phyloP scores from a whole-genome alignment of 805 yeast genomes.

The Candida maesae region DNA sequence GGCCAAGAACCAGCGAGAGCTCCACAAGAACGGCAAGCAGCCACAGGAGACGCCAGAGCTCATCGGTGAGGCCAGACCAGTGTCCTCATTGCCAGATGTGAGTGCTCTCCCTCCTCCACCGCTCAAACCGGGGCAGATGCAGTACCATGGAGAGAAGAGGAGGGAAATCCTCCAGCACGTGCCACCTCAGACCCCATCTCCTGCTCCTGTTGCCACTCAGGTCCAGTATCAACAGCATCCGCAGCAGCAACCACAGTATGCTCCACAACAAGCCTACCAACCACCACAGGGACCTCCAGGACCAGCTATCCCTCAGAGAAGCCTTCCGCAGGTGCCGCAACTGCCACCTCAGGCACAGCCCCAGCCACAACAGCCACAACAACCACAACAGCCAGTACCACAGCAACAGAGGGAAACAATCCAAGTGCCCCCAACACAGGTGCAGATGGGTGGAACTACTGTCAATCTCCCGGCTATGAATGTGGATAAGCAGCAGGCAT shows the following conservation, averaged over 20 bases:
- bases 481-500: conserved; percentile 16
- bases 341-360: not conserved
- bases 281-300: conserved; percentile 5
- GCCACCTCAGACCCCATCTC: conserved; percentile 1
- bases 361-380: not conserved
- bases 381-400: not conserved
- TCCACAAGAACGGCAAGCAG: conserved; percentile 2
- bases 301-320: not conserved
- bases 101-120: conserved; percentile 37
- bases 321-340: not conserved
- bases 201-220: too few relatives aligned
- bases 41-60: conserved; percentile 7
- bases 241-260: conserved; percentile 3
- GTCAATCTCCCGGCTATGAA: conserved; percentile 15
- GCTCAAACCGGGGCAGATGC: conserved; percentile 34
- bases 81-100: conserved; percentile 15
- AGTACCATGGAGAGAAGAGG: conserved; percentile 26
- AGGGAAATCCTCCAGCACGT: not conserved
- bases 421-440: conserved; percentile 13
- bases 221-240: too few relatives aligned
- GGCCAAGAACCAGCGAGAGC: conserved; percentile 29
- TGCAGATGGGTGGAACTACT: conserved; percentile 10
- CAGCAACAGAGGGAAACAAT: conserved; percentile 8
- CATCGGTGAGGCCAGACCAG: conserved; percentile 12
- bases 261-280: conserved; percentile 3